phyloP scores from a whole-genome alignment of 2,329 filamentous ascomycete genomes.

The Trichoderma simmonsii region DNA sequence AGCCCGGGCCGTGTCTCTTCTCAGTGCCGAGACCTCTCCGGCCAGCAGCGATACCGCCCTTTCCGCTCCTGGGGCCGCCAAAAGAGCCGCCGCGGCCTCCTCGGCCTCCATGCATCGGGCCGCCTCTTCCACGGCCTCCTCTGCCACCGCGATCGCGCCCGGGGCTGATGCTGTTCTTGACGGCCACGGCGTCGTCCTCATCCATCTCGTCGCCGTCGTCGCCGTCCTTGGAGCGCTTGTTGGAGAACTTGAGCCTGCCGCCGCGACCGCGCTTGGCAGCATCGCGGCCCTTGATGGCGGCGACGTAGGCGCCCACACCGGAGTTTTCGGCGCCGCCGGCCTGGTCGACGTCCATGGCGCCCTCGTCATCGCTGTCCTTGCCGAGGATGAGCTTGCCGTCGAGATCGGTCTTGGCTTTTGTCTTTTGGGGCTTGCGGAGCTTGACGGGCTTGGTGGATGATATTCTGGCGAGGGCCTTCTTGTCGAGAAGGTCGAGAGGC shows the following conservation, averaged over 20 bases:
- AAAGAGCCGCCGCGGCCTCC: slow-evolving; percentile 39
- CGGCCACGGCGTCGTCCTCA: slow-evolving; percentile 48
- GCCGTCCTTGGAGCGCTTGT: slow-evolving; percentile 50
- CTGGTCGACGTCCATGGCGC: slow-evolving; percentile 63
- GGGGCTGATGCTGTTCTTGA: slow-evolving; percentile 49
- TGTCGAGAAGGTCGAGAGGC: slow-evolving; percentile 88
- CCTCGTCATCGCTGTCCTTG: slow-evolving; percentile 49
- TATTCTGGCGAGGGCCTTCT: slow-evolving; percentile 85
- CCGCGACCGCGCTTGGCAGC: slow-evolving; percentile 61
- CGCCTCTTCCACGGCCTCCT: slow-evolving; percentile 32
- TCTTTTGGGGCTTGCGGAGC: slow-evolving; percentile 52
- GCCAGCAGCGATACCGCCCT: slow-evolving; percentile 45
- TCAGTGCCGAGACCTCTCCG: slow-evolving; percentile 51
- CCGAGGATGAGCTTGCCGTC: slow-evolving; percentile 81
- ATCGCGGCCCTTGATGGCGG: slow-evolving; percentile 65
- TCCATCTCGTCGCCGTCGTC: slow-evolving; percentile 54
- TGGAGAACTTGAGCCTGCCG: slow-evolving; percentile 69
- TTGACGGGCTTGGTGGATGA: slow-evolving; percentile 81
- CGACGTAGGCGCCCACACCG: slow-evolving; percentile 67
- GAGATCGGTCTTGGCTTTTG: slow-evolving; percentile 66
- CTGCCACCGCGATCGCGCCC: slow-evolving; percentile 33
- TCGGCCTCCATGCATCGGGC: slow-evolving; percentile 33
- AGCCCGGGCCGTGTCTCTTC: slow-evolving; percentile 42
- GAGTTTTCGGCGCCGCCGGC: slow-evolving; percentile 55
- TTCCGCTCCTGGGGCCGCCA: slow-evolving; percentile 42